Percentiles rank a stretch among this genome's conserved stretches.
phyloP scores from a whole-genome alignment of 2,329 filamentous ascomycete species.

The Trichoderma sp. region DNA sequence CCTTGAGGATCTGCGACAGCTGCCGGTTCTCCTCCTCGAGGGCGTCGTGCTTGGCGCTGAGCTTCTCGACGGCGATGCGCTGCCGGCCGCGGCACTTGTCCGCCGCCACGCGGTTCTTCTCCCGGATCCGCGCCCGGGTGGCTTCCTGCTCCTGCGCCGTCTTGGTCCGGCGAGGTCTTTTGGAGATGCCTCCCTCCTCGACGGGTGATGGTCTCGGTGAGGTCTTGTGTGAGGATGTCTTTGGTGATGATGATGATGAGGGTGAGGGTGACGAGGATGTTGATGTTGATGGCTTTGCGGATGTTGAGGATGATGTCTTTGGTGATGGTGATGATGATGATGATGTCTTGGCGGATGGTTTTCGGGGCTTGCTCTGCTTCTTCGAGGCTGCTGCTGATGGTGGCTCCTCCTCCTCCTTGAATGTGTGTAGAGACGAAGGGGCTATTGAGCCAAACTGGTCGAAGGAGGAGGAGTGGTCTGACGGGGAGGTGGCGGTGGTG shows the following conservation, averaged over 20 bases:
- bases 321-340: no score
- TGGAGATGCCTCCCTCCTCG: neutral
- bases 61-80: constrained; percentile 19
- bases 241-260: no score
- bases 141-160: constrained; percentile 11
- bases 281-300: no score
- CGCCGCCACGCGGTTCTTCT: constrained; percentile 28
- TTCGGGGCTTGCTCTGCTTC: constrained; percentile 11
- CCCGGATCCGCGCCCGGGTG: constrained; percentile 18
- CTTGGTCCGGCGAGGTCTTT: constrained; percentile 10
- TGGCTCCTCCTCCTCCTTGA: neutral
- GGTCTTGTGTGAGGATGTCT: no score
- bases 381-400: neutral
- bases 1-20: constrained; percentile 14
- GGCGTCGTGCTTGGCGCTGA: constrained; percentile 18
- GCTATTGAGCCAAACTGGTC: neutral
- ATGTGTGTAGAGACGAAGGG: neutral
- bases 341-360: neutral
- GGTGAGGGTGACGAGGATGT: no score
- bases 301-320: no score
- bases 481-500: neutral
- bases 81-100: constrained; percentile 27
- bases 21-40: constrained; percentile 17
- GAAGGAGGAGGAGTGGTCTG: constrained; percentile 7
- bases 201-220: neutral